phyloP scores from a whole-genome alignment of 495 filamentous ascomycete species.

The Daldinia concentrica region DNA sequence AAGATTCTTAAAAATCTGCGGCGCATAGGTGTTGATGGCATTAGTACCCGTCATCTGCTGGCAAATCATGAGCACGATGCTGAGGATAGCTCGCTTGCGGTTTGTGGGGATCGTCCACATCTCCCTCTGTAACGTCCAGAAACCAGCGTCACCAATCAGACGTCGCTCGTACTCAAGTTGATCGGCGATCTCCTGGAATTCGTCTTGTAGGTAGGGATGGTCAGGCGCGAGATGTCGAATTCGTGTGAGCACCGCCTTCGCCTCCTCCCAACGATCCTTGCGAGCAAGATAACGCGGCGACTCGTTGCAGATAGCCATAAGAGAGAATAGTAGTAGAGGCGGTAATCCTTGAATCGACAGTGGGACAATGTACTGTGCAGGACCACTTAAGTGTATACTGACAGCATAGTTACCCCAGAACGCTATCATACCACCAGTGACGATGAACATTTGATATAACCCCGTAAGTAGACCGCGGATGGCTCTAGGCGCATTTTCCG shows the following conservation, averaged over 20 bases:
- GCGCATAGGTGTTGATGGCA: conserved; percentile 74
- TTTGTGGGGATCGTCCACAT: conserved; percentile 76
- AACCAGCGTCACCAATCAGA: conserved; percentile 66
- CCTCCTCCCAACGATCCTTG: conserved; percentile 74
- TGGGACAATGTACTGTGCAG: conserved; percentile 71
- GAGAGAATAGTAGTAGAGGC: conserved; percentile 64
- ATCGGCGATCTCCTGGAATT: conserved; percentile 71
- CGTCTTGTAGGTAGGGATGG: conserved; percentile 72
- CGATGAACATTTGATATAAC: conserved; percentile 75
- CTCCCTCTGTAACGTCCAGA: conserved; percentile 73
- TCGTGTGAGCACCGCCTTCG: conserved; percentile 61
- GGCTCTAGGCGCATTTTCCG: conserved; percentile 75
- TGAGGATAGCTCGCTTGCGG: conserved; percentile 68
- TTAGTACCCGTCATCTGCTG: conserved; percentile 77
- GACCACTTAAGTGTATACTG: conserved; percentile 60
- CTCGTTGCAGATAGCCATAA: conserved; percentile 70
- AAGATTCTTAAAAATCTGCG: conserved; percentile 72
- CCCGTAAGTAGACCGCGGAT: conserved; percentile 76
- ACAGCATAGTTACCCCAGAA: conserved; percentile 70
- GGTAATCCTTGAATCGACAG: conserved; percentile 73
- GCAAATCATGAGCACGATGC: conserved; percentile 72
- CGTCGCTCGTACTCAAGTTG: conserved; percentile 76
- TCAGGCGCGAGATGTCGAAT: conserved; percentile 64
- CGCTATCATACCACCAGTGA: conserved; percentile 71
- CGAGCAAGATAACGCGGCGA: conserved; percentile 76